A percentile compares a stretch with the other conserved stretches of the same genome.
Conservation (phyloP, 2,329 filamentous ascomycete species). For the Paraphaeosphaeria sporulosa region DNA sequence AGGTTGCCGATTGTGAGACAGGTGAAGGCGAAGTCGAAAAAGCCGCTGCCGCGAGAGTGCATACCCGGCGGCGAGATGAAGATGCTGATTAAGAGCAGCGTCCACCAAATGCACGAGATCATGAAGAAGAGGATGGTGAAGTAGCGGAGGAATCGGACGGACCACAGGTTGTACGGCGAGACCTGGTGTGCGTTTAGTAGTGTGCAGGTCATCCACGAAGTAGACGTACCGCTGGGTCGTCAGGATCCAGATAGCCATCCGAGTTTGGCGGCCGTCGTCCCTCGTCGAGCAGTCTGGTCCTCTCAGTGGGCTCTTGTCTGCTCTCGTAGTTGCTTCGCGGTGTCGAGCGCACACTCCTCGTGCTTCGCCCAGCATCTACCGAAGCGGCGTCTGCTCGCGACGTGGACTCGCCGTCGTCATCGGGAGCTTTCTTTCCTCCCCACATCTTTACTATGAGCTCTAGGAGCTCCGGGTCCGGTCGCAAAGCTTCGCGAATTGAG, state of each 20-base stretch:
- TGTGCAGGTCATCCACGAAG: background rate
- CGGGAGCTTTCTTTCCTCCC: slow-evolving; percentile 59
- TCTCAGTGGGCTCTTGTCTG: slow-evolving; percentile 65
- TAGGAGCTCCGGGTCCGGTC: slow-evolving; percentile 3
- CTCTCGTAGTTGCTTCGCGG: slow-evolving; percentile 41
- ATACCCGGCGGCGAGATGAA: slow-evolving; percentile 91
- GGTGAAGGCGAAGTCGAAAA: slow-evolving; percentile 86
- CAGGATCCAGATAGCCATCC: slow-evolving; percentile 75
- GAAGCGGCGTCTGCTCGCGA: slow-evolving; percentile 34
- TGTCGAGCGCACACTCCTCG: slow-evolving; percentile 18
- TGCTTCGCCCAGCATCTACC: slow-evolving; percentile 16
- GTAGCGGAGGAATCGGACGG: slow-evolving; percentile 80
- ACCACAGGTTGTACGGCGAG: slow-evolving; percentile 94
- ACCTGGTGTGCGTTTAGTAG: slow-evolving; percentile 54
- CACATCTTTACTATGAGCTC: slow-evolving; percentile 56
- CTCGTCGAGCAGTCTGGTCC: slow-evolving; percentile 70
- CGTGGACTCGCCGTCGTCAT: slow-evolving; percentile 50
- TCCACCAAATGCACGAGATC: slow-evolving; percentile 90
- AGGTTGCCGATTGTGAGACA: slow-evolving; percentile 80
- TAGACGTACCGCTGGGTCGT: slow-evolving; percentile 76
- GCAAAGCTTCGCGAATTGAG: background rate
- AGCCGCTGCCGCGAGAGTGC: slow-evolving; percentile 87
- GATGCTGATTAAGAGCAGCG: slow-evolving; percentile 82
- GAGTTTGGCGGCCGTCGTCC: slow-evolving; percentile 62
- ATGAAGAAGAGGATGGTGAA: slow-evolving; percentile 78